Base-by-base conservation (phyloP, 2,329 filamentous ascomycete species). In the Fusarium sp. region DNA sequence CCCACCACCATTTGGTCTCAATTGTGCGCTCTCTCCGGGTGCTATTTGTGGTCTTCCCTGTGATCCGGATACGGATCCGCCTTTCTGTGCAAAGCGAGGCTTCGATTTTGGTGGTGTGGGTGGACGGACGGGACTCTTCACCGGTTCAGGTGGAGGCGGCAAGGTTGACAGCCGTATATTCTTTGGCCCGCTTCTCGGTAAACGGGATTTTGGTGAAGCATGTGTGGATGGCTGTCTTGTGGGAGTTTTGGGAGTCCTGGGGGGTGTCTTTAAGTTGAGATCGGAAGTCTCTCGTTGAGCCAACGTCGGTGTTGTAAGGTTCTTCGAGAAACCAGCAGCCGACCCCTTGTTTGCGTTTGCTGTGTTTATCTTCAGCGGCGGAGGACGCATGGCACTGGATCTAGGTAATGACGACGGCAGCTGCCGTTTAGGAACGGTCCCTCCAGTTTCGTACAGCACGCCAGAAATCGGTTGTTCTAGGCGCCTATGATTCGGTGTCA, bases 51-150 rank as follows among this genome's bases (percentile, higher is more conserved):
- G 51, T 41, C 54, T 64, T 58, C 49, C 42, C 40, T 57, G 47
- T 18, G 28, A 15, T 16, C 23, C 23, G 23, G 23, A 23, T 23
- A 23, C 23, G 23, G 23, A 23, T 23, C 41, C 54, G 15, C 40
- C 54, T 33, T 38, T 53, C 26, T 57, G 47, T 44, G 44, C 18
- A 47, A 44, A 20, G 46, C 67, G 62, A 15, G 67, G 46, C 34
- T 70, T 70, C 47, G 67, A 42, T 28, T 70, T 70, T 47, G 67
- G 67, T 11, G 67, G 67, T 28, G 67, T 70, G 28, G 67, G 67
- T 18, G 67, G 67, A 13, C 63, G 67, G 33, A 56, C 54, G 9
- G 46, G 50, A 13, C 53, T 62, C 20, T 59, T 62, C 28, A 56
- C 49, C 30, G 37, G 67, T n/a, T 70, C 67, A 36, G 67, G 67